A percentile compares a stretch with the other conserved stretches of the same genome.
Conservation (phyloP, 2,329 filamentous ascomycete species). For the Balansia obtecta region DNA sequence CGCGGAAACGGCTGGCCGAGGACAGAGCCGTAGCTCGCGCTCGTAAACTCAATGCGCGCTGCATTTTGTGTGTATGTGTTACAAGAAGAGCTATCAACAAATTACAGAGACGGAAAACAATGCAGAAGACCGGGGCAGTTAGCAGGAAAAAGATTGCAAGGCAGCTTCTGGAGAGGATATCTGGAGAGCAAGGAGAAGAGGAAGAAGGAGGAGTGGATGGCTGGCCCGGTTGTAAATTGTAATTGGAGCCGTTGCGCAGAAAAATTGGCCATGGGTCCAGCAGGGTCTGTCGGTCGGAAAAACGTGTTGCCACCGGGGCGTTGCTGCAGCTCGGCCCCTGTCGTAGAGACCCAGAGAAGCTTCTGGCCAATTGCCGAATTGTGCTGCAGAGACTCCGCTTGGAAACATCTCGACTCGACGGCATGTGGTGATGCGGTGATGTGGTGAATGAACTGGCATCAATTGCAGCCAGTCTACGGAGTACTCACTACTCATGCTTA, state of each 20-base stretch:
- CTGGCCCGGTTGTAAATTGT: conserved; percentile 2
- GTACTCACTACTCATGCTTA: background rate
- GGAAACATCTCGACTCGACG: background rate
- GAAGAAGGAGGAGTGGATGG: conserved; percentile 2
- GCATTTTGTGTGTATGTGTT: conserved; percentile 55
- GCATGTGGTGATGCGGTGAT: too few species aligned
- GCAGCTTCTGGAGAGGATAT: conserved; percentile 2
- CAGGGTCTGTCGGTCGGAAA: conserved; percentile 20
- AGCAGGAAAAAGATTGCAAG: conserved; percentile 3
- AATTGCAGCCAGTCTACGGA: background rate
- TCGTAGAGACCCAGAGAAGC: conserved; percentile 8
- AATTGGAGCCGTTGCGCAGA: conserved; percentile 17
- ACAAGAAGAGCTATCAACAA: conserved; percentile 19
- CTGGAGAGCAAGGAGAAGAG: conserved; percentile 5
- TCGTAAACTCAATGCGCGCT: conserved; percentile 80
- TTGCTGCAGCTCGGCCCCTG: background rate
- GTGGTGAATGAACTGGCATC: background rate
- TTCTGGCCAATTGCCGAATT: conserved; percentile 8
- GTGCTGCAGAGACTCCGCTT: background rate
- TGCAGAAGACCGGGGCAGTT: conserved; percentile 15
- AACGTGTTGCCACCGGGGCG: conserved; percentile 19
- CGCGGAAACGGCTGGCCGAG: conserved; percentile 54
- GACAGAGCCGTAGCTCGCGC: conserved; percentile 70
- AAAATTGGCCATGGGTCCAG: conserved; percentile 27
- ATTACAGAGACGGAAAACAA: conserved; percentile 10